phyloP scores from a whole-genome alignment of 805 yeast species.

The Candida morakotiae region DNA sequence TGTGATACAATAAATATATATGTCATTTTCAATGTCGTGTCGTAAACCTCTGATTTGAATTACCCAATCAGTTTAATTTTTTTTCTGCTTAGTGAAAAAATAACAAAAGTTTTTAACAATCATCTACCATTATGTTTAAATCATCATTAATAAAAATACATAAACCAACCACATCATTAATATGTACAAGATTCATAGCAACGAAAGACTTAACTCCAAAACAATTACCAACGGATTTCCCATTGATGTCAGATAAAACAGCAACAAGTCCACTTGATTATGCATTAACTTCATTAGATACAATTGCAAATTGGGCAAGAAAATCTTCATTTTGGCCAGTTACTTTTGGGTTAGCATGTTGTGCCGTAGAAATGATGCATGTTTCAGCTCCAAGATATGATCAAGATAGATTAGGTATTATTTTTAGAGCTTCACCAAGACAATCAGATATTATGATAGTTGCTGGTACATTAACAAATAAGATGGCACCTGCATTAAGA shows the following conservation, averaged over 20 bases:
- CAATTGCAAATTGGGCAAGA: slow-evolving; percentile 86
- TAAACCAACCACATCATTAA: slow-evolving; percentile 1
- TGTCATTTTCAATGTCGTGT: not conserved
- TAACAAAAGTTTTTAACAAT: not conserved
- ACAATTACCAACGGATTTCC: slow-evolving; percentile 60
- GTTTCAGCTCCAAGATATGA: slow-evolving; percentile 87
- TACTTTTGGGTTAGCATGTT: slow-evolving; percentile 87
- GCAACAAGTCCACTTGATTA: slow-evolving; percentile 62
- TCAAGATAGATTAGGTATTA: slow-evolving; percentile 87
- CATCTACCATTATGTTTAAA: slow-evolving; percentile 1
- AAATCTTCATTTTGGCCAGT: slow-evolving; percentile 93
- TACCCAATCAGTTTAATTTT: slow-evolving; percentile 4
- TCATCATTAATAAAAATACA: slow-evolving; percentile 1
- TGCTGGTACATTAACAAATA: slow-evolving; percentile 86
- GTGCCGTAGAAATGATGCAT: slow-evolving; percentile 96
- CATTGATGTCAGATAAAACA: slow-evolving; percentile 62
- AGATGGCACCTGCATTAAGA: slow-evolving; percentile 91
- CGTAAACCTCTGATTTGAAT: no score
- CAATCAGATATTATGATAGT: slow-evolving; percentile 91
- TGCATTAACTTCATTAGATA: slow-evolving; percentile 76
- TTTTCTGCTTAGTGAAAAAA: slow-evolving; percentile 4
- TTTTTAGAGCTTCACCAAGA: slow-evolving; percentile 91
- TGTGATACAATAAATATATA: slow-evolving; percentile 18
- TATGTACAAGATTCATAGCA: slow-evolving; percentile 23
- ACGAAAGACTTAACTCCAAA: slow-evolving; percentile 47